Base-by-base conservation (phyloP, 2,329 filamentous ascomycete species). In the Monosporascus sp. region DNA sequence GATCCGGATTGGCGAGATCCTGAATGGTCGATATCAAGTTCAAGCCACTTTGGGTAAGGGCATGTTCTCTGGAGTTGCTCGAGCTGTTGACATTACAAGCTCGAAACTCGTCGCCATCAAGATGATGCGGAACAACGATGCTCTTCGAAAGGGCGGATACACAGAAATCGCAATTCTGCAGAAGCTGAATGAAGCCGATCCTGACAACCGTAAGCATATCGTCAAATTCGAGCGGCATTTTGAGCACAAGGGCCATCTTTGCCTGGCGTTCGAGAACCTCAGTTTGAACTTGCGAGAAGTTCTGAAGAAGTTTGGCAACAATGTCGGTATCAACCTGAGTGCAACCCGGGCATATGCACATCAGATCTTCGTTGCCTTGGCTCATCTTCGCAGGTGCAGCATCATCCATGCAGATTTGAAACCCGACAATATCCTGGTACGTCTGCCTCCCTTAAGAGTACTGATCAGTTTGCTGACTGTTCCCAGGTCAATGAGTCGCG, bases 341-440 rank as follows among this genome's bases (percentile, higher is more conserved):
- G 93, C 92, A 11, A 93, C 96, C 48, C 84, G 91, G 61, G 85
- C 87, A 17, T 99, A 97, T 68, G 90, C 93, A 5, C 88, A 92
- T 65, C 94, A 99, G 72, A 96, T 96, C 70, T 97, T 99, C 69
- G 79, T 95, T 27, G 91, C 91, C 2, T 75, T 99, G 50, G 87
- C 86, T 63, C 86, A 97, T 64, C 83, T 99, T 76, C 88, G 91
- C 63, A 93, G 91, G 67, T 95, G 90, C 75, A 91, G 91, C 70
- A 90, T 99, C 67, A 83, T 99, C 50, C 94, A 99, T 69, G 92
- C 93, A 16, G 94, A 99, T 77, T 72, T 99, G 63, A 99, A 99
- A 73, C 94, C 94, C 8, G 94, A 99, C 81, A 99, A 99, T 64
- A 93, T 99, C 53, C 76, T 99, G 64, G 91, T 87, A 69, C 62